Evolutionary conservation across 768 basidiomycete species (phyloP).

Genomic region (Lentinula aciculospora): DNA sequence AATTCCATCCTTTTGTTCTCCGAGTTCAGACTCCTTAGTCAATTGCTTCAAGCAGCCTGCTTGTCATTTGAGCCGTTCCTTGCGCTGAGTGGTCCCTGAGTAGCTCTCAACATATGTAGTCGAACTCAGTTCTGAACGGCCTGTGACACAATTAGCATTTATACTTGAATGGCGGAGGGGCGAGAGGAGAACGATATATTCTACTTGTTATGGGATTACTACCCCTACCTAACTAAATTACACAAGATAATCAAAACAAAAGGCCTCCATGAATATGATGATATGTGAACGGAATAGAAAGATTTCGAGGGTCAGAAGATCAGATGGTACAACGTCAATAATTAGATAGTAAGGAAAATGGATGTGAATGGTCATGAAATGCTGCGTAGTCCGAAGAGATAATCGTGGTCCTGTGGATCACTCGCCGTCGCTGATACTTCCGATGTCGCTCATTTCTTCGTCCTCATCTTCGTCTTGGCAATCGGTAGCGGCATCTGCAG

Average conservation of each 20-base stretch:
- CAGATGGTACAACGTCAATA: neutral
- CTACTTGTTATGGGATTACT: neutral
- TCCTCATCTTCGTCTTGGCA: constrained; percentile 66
- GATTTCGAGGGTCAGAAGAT: neutral
- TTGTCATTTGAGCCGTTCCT: too few species aligned
- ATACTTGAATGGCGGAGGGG: too few species aligned
- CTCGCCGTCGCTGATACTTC: constrained; percentile 74
- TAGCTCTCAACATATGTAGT: too few species aligned
- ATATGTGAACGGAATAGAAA: neutral
- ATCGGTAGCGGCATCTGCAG: constrained; percentile 67
- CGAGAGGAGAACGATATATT: too few species aligned
- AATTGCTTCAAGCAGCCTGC: too few species aligned
- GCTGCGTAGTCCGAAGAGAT: neutral
- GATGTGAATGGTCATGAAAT: neutral
- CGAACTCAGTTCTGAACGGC: too few species aligned
- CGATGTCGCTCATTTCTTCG: constrained; percentile 84
- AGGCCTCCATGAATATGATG: neutral
- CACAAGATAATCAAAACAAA: constrained; percentile 5
- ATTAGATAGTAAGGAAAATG: neutral
- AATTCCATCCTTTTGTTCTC: neutral
- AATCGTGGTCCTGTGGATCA: constrained; percentile 17
- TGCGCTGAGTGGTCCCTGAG: too few species aligned
- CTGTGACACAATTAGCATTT: too few species aligned
- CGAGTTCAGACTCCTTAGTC: too few species aligned
- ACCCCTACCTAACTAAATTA: constrained; percentile 1